Base-by-base conservation (phyloP, 441 rosid genomes). In the Manihot esculenta region DNA sequence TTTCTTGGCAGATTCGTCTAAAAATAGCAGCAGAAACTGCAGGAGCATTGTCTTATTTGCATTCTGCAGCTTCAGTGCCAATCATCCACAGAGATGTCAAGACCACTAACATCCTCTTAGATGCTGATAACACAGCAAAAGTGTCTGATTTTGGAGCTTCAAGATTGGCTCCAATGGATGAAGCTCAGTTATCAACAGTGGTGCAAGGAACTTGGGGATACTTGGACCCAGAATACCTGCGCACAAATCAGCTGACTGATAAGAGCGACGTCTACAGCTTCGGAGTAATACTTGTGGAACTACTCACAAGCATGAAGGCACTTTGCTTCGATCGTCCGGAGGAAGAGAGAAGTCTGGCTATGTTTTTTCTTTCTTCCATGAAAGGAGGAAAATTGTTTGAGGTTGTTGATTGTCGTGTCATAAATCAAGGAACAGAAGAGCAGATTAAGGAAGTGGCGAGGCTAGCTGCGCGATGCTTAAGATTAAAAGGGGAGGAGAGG, bases 61-160 rank as follows among this genome's bases (percentile, higher is more conserved):
- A 82, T 53, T 79, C 85, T 2, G 74, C 79, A 41, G 76, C 83
- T 50, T 70, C 76, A 0, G 51, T 48, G n/a, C 81, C 83, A 17
- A 79, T 82, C 21, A 74, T 74, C 54, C 80, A 82, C 27, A 64
- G 79, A 62, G 85, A 82, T 62, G 45, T 82, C 62, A 82, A 82
- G 74, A 54, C 76, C 3, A 49, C 78, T 7, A 82, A 82, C 68
- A 77, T 82, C 66, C 76, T 82, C 0, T 42, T 77, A 15, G 85
- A 79, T 3, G 72, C 65, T 5, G 64, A 33, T 42, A 73, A 74
- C 63, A 58, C 68, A 6, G 83, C 75, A 15, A 82, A 79, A 63
- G 83, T 79, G 8, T 70, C 83, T 3, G 85, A 82, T 73, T 82
- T 82, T 10, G 85, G 83, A 27, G 70, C 85, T 48, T 82, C 83